Evolutionary conservation across 2,329 filamentous ascomycete species (phyloP), one percentile per base, ranked within the genome.

Genomic region (Allantophomopsis cytisporea): DNA sequence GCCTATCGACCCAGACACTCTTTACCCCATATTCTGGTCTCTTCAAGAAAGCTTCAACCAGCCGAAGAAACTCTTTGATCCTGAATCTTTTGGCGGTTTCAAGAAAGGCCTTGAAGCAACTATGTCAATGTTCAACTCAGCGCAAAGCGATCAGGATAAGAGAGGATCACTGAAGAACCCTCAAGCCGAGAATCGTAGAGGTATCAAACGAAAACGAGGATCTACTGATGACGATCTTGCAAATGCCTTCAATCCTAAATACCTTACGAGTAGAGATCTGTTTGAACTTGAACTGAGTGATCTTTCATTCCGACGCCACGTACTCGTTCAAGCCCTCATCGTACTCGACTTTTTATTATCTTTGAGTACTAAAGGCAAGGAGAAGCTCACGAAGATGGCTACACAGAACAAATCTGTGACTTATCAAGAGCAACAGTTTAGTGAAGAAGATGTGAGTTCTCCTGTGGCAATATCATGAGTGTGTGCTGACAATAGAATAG

Each of bases 201-300:
- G 73, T 5, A 61, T 57, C 21, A 94, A 88, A 60, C 75, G 85
- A 41, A 93, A 88, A 57, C 67, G 72, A 34, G 68, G 71, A 10
- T 69, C 68, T 33, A 61, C 62, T 20, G 73, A 74, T 7, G 71
- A 75, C 40, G 78, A 80, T 44, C 63, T 79, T 38, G 69, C 77
- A 17, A 81, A 76, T 53, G 79, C 75, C 17, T 96, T 94, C 62
- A 98, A 98, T 52, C 89, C 93, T 1, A 98, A 96, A 56, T 99
- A 98, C 56, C 71, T 99, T 14, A 99, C 91, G n/a, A 96, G 88
- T 58, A 75, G 83, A 47, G 93, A 98, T 56, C 68, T 99, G 1
- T 99, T 99, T 59, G 86, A 93, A 52, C 73, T 98, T 35, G 91
- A 98, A 71, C 83, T 96, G 45, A 88, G 86, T 58, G 91, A 99